Percentiles rank a stretch among this genome's conserved stretches.
These are phyloP conservation scores for Debaryomycetaceae sp. DNA, from an alignment of 1,139 yeast genomes.

Conservation along the genomic window DNA sequence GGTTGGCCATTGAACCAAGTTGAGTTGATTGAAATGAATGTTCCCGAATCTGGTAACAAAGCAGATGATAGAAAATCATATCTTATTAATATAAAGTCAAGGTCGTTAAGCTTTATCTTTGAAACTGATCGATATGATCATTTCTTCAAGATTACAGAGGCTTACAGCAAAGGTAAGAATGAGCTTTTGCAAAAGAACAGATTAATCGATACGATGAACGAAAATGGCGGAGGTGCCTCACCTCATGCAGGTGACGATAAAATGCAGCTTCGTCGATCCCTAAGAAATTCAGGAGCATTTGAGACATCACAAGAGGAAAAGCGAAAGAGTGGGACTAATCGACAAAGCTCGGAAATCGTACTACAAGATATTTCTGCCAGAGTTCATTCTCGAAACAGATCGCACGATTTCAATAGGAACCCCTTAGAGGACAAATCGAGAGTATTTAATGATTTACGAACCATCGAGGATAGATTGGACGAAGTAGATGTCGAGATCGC, in stretches of 20 bases:
- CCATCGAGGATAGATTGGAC: slow-evolving; percentile 59
- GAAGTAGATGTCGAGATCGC: slow-evolving; percentile 67
- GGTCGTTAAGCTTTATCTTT: slow-evolving; percentile 53
- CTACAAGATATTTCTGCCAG: slow-evolving; percentile 54
- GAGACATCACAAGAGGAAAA: slow-evolving; percentile 27
- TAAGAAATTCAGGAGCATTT: slow-evolving; percentile 33
- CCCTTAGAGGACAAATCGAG: slow-evolving; percentile 21
- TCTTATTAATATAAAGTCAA: slow-evolving; percentile 45
- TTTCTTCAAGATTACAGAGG: slow-evolving; percentile 52
- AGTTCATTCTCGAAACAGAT: slow-evolving; percentile 53
- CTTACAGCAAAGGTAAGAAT: slow-evolving; percentile 62
- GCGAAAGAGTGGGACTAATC: slow-evolving; percentile 26
- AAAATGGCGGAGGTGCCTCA: slow-evolving; percentile 12
- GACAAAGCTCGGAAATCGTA: slow-evolving; percentile 37
- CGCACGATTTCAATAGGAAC: slow-evolving; percentile 39
- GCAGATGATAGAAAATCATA: slow-evolving; percentile 27
- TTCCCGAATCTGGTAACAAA: slow-evolving; percentile 10
- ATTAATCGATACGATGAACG: slow-evolving; percentile 29
- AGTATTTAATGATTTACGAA: slow-evolving; percentile 43
- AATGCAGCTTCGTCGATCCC: slow-evolving; percentile 38
- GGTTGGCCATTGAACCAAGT: slow-evolving; percentile 76
- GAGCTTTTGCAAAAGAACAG: slow-evolving; percentile 52
- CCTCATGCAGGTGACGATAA: slow-evolving; percentile 32
- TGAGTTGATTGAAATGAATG: slow-evolving; percentile 39
- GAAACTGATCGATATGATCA: slow-evolving; percentile 64